Evolutionary conservation across 2,329 filamentous ascomycete species (phyloP), one percentile per base, ranked within the genome.

Genomic region (Sclerotinia nivalis): DNA sequence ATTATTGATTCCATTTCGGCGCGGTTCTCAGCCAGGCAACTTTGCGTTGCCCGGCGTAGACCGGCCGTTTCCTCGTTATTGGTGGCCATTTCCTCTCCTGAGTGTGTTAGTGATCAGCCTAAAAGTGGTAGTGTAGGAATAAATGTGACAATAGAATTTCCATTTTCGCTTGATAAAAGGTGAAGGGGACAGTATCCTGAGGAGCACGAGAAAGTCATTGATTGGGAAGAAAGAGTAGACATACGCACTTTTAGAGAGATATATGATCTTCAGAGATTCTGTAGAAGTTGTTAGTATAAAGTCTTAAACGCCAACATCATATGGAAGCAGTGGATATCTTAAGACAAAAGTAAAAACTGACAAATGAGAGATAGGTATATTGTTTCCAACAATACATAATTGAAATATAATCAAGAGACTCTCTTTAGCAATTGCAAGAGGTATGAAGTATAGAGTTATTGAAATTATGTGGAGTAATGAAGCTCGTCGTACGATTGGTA

Each of bases 1-100:
- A 59, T 59, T n/a, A 59, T 25, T 2, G 34, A 59, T 25, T 59
- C 56, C 56, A 59, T 59, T 7, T 59, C 56, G 22, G 56, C 56
- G 34, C 56, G 56, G 37, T 59, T 59, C 25, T 37, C 56, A 8
- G 37, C 56, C 56, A 59, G 34, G 56, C 13, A 43, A 18, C 5
- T n/a, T 43, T 59, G 56, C 3, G 37, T 20, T 25, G 6, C 56
- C 56, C 10, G 56, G 56, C 56, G 56, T 34, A 43, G 43, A 59
- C 37, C 37, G 56, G 34, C 34, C 56, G 34, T 59, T 34, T 59
- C 56, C 34, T 59, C 56, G 2, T 22, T 25, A 59, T 9, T 59
- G 12, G 56, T 2, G 1, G 22, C 13, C 56, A 59, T 59, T 43
- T 43, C 52, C 10, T 25, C 37, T 25, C 43, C 22, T 59, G 7